Evolutionary conservation across 768 basidiomycete genomes (phyloP).

Genomic region (Auricularia sp.): DNA sequence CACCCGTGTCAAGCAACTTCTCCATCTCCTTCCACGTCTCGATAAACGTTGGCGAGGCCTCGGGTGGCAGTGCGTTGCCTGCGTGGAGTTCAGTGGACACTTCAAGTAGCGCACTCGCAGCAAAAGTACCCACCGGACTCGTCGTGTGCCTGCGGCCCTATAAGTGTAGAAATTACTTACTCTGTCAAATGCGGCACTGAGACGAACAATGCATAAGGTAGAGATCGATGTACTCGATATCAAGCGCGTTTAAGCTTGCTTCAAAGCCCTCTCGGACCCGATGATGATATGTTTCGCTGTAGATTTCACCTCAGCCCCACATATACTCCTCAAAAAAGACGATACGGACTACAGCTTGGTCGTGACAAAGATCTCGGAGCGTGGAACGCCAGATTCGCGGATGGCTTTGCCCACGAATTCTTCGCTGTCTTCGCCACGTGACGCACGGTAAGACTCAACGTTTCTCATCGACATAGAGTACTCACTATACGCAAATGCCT

Average conservation of each 20-base stretch:
- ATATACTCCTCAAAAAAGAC: background rate
- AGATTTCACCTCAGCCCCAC: background rate
- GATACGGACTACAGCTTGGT: conserved; percentile 13
- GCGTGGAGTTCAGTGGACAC: background rate
- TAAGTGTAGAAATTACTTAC: background rate
- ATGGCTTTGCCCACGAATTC: conserved; percentile 35
- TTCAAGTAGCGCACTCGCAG: background rate
- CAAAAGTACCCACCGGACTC: conserved; percentile 11
- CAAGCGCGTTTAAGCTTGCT: conserved; percentile 30
- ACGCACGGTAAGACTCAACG: background rate
- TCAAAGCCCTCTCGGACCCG: conserved; percentile 32
- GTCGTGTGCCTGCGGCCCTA: conserved; percentile 20
- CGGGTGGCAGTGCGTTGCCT: conserved; percentile 12
- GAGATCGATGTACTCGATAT: conserved; percentile 39
- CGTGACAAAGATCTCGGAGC: conserved; percentile 16
- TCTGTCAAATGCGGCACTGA: background rate
- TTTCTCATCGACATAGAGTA: background rate
- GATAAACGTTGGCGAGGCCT: conserved; percentile 22
- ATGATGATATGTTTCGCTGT: conserved; percentile 20
- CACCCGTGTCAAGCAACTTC: conserved; percentile 21
- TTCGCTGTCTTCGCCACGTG: conserved; percentile 29
- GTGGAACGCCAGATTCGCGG: conserved; percentile 17
- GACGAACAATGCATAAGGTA: conserved; percentile 26
- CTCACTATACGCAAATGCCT: background rate
- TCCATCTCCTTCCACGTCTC: conserved; percentile 30